Base-by-base conservation (phyloP, 176 grass and related monocot genomes). In the Zea luxurians region DNA sequence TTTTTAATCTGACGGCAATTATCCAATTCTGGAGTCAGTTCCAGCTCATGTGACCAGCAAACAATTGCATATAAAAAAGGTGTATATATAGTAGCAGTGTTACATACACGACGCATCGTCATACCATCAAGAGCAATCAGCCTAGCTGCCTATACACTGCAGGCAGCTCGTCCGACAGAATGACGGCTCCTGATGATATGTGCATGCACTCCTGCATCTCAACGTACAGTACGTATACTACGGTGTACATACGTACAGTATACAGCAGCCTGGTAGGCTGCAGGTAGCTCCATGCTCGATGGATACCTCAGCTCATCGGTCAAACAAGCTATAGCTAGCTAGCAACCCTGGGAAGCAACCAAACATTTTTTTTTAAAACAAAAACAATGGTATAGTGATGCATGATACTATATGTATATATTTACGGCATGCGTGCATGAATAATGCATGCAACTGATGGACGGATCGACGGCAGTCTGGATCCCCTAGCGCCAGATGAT, bases 51-150 rank as follows among this genome's bases (percentile, higher is more conserved):
- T 27, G 27, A 27, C 27, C 27, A 27, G 27, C 27, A 18, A 55
- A 55, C 17, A 55, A 55, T n/a, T 55, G 18, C 16, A 8, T 8
- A 54, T 7, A 8, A 6, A 16, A 2, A 13, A 0, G 15, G 16
- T 57, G 18, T 20, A 58, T 13, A 44, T 48, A 13, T 58, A 58
- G 7, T 58, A 58, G 54, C 3, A 58, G n/a, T 2, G 20, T 58
- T 53, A 16, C 54, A 61, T 61, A 61, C 59, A 61, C 3, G 15
- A 34, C 17, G 21, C 35, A 68, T 50, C 89, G 91, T 94, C 89
- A 94, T 94, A 91, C 63, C 93, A 92, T 88, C 93, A 90, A 88
- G 89, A 92, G 93, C 93, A 92, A 90, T 90, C 93, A 96, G 78
- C 70, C 75, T 78, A 40, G 59, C 92, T 91, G 74, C 92, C 88